These are phyloP conservation scores for Petasospora fabianii DNA, from an alignment of 1,139 yeast species.

Conservation along the genomic window DNA sequence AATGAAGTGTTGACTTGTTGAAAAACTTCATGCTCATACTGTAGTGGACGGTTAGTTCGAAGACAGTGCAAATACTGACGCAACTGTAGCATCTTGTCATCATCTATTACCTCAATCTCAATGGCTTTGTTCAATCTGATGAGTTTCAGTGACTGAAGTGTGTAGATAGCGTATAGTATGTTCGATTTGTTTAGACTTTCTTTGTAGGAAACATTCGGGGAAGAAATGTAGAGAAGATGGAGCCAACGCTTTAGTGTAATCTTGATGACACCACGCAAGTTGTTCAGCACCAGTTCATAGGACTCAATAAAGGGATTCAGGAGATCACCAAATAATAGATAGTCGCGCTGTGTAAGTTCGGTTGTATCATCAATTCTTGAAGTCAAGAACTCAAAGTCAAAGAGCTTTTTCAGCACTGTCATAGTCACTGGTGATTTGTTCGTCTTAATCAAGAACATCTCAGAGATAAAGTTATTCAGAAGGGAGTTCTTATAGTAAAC, in stretches of 20 bases:
- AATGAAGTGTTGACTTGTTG: slow-evolving; percentile 4
- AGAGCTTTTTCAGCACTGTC: slow-evolving; percentile 13
- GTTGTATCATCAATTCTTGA: slow-evolving; percentile 10
- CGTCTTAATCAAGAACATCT: slow-evolving; percentile 16
- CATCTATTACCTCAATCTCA: slow-evolving; percentile 17
- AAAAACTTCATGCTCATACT: slow-evolving; percentile 6
- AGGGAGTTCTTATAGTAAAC: slow-evolving; percentile 23
- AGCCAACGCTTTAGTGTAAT: slow-evolving; percentile 21
- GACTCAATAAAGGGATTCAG: slow-evolving; percentile 24
- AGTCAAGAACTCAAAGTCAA: slow-evolving; percentile 21
- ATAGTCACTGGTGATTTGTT: slow-evolving; percentile 6
- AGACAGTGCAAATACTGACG: slow-evolving; percentile 12
- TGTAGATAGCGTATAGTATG: slow-evolving; percentile 20
- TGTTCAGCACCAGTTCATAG: slow-evolving; percentile 18
- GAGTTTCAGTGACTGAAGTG: slow-evolving; percentile 17
- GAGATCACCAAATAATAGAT: slow-evolving; percentile 12
- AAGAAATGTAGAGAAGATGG: slow-evolving; percentile 19
- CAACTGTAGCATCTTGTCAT: slow-evolving; percentile 8
- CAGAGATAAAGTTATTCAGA: slow-evolving; percentile 19
- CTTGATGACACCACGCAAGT: slow-evolving; percentile 15
- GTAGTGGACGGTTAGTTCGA: slow-evolving; percentile 7
- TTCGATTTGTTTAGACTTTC: slow-evolving; percentile 24
- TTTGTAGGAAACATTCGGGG: slow-evolving; percentile 15
- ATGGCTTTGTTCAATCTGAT: slow-evolving; percentile 13
- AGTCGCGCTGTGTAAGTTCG: slow-evolving; percentile 1